These are phyloP conservation scores for Anacardium occidentale DNA, from an alignment of 345 rosid species.

Conservation along the genomic window DNA sequence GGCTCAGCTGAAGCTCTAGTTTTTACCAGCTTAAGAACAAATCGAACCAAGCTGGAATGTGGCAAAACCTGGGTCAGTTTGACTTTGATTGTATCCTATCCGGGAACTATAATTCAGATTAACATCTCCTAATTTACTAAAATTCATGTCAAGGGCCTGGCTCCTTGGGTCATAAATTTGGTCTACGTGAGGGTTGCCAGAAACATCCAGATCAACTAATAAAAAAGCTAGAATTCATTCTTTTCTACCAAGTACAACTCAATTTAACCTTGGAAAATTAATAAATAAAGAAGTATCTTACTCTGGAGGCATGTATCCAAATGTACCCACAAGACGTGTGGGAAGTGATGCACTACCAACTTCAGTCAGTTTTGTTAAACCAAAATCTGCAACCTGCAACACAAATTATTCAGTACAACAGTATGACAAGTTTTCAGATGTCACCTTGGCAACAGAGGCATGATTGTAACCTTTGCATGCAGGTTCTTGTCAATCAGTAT, in stretches of 20 bases:
- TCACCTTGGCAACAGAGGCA: slow-evolving; percentile 5
- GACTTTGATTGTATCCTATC: neutral
- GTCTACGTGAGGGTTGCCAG: neutral
- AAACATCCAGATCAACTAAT: neutral
- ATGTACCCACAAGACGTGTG: slow-evolving; percentile 88
- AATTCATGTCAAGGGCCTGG: neutral
- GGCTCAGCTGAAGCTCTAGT: neutral
- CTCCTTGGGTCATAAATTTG: neutral
- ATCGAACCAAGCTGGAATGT: neutral
- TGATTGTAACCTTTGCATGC: slow-evolving; percentile 66
- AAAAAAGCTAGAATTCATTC: neutral
- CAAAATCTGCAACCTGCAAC: slow-evolving; percentile 92
- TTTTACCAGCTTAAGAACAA: neutral
- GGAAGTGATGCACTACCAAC: slow-evolving; percentile 67
- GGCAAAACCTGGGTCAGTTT: neutral
- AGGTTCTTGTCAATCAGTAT: slow-evolving; percentile 85
- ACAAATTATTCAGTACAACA: slow-evolving; percentile 10
- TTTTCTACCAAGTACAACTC: neutral
- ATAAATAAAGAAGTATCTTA: slow-evolving; percentile 33
- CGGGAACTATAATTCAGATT: neutral
- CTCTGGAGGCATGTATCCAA: slow-evolving; percentile 99
- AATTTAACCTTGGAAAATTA: neutral
- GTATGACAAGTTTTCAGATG: slow-evolving; percentile 11
- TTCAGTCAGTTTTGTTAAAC: slow-evolving; percentile 83
- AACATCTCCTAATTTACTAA: neutral